These are phyloP conservation scores for Neonectria ditissima DNA, from an alignment of 2,329 filamentous ascomycete species.

Conservation along the genomic window DNA sequence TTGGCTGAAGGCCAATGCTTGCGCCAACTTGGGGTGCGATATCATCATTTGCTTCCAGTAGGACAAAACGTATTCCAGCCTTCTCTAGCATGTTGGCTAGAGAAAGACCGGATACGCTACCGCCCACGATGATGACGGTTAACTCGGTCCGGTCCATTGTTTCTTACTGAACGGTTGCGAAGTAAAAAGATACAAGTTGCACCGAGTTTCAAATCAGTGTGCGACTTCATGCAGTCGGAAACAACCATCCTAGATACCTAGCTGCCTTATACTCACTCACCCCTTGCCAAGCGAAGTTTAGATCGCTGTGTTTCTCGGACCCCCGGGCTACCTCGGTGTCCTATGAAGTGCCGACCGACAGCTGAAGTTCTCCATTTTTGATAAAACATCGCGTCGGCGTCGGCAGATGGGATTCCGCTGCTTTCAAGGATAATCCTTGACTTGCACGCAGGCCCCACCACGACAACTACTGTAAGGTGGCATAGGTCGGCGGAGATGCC, in stretches of 20 bases:
- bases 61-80: constrained; percentile 57
- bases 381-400: background rate
- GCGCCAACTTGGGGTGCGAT: constrained; percentile 61
- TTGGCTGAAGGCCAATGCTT: constrained; percentile 58
- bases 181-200: background rate
- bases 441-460: background rate
- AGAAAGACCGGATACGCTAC: constrained; percentile 24
- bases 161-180: background rate
- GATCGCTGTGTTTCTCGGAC: background rate
- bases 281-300: background rate
- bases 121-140: constrained; percentile 23
- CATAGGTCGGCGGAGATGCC: background rate
- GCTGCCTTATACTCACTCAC: background rate
- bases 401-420: background rate
- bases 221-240: background rate
- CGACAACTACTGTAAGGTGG: background rate
- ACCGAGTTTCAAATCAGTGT: background rate
- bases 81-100: constrained; percentile 30
- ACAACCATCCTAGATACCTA: background rate
- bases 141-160: background rate
- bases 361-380: background rate
- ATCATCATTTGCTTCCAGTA: constrained; percentile 58
- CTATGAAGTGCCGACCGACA: background rate
- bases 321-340: background rate
- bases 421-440: background rate